These are phyloP conservation scores for Alternaria sp. DNA, from an alignment of 2,329 filamentous ascomycete species.

Conservation along the genomic window DNA sequence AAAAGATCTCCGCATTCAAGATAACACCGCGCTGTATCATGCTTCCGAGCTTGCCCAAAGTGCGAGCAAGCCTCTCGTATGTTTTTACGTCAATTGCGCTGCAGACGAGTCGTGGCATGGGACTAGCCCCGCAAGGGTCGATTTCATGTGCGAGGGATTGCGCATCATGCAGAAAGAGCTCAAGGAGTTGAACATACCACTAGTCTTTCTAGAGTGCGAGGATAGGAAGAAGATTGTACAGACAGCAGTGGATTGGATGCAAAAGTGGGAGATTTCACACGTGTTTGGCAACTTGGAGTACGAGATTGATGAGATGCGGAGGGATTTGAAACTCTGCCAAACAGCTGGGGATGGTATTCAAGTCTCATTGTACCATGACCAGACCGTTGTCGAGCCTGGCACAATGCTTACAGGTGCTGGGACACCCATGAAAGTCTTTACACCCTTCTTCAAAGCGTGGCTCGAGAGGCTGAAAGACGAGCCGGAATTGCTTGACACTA, in stretches of 20 bases:
- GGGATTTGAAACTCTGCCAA: slow-evolving; percentile 54
- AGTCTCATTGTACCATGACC: slow-evolving; percentile 56
- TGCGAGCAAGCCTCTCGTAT: slow-evolving; percentile 51
- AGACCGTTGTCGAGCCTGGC: slow-evolving; percentile 57
- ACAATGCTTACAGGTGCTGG: slow-evolving; percentile 51
- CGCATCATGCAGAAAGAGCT: slow-evolving; percentile 55
- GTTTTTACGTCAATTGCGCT: slow-evolving; percentile 55
- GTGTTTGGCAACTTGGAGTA: slow-evolving; percentile 58
- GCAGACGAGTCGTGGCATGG: slow-evolving; percentile 60
- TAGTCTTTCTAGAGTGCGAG: slow-evolving; percentile 54
- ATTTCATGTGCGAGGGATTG: slow-evolving; percentile 57
- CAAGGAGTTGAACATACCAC: slow-evolving; percentile 56
- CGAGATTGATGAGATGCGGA: slow-evolving; percentile 53
- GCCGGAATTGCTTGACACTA: slow-evolving; percentile 52
- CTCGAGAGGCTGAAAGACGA: slow-evolving; percentile 51
- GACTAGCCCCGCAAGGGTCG: slow-evolving; percentile 55
- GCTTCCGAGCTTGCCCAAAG: slow-evolving; percentile 56
- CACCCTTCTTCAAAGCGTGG: slow-evolving; percentile 58
- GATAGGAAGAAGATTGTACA: slow-evolving; percentile 52
- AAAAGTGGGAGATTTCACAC: slow-evolving; percentile 54
- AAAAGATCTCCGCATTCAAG: slow-evolving; percentile 58
- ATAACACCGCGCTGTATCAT: slow-evolving; percentile 56
- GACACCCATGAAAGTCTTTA: slow-evolving; percentile 60
- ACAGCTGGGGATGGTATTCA: slow-evolving; percentile 45
- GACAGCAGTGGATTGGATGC: slow-evolving; percentile 52